Percentiles rank a stretch among this genome's conserved stretches.
These are phyloP conservation scores for Sequoiadendron giganteum DNA, from an alignment of 75 land plant species.

Conservation along the genomic window DNA sequence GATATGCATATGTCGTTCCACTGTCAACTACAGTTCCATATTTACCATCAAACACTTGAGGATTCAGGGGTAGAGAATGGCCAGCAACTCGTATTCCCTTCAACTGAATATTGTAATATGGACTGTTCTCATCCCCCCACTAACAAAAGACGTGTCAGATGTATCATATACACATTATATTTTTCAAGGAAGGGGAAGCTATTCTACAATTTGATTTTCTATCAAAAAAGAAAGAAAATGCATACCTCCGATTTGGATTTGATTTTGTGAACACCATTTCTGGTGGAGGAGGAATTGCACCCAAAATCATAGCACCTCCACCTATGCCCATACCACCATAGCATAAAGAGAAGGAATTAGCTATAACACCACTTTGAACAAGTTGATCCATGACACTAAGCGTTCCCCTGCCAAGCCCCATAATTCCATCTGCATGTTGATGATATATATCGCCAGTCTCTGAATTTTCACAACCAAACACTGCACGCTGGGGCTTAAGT, in stretches of 20 bases:
- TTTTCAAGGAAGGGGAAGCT: not conserved
- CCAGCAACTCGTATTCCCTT: conserved; percentile 87
- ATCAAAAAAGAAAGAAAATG: not conserved
- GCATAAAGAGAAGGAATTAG: conserved; percentile 87
- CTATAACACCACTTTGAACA: conserved; percentile 70
- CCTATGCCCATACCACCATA: conserved; percentile 98
- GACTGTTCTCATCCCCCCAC: conserved; percentile 73
- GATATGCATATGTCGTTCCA: conserved; percentile 98
- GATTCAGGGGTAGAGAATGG: conserved; percentile 45
- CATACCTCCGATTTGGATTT: conserved; percentile 86
- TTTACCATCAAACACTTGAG: conserved; percentile 63
- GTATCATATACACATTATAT: conserved; percentile 21
- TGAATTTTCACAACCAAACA: conserved; percentile 93
- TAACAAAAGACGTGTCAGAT: conserved; percentile 59
- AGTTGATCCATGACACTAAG: conserved; percentile 97
- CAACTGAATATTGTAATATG: conserved; percentile 91
- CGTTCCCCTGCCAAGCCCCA: conserved; percentile 93
- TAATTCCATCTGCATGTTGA: conserved; percentile 99
- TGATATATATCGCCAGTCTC: conserved; percentile 92
- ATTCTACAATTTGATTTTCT: not conserved
- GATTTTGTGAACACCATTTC: conserved; percentile 89
- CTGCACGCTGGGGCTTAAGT: conserved; percentile 64
- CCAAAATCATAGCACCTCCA: conserved; percentile 98
- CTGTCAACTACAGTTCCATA: conserved; percentile 97
- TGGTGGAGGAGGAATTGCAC: conserved; percentile 63